Percentiles rank a stretch among this genome's conserved stretches.
phyloP scores from a whole-genome alignment of 768 basidiomycete genomes.

The Lanmaoa rubissima region DNA sequence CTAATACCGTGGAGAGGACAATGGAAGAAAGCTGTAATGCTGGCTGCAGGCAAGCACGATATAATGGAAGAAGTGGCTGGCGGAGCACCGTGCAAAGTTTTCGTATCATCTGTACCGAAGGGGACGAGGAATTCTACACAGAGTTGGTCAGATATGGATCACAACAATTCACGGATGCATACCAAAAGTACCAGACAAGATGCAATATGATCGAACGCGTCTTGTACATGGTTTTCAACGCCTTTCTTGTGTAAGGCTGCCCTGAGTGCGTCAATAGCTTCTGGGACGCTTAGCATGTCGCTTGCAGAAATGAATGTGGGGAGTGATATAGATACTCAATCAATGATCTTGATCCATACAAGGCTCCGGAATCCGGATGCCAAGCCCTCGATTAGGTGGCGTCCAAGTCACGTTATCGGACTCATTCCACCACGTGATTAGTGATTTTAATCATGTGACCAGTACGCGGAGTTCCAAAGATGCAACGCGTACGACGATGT shows the following conservation, averaged over 20 bases:
- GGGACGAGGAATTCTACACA: slow-evolving; percentile 38
- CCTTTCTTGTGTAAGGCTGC: slow-evolving; percentile 28
- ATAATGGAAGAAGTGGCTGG: slow-evolving; percentile 43
- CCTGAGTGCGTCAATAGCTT: slow-evolving; percentile 35
- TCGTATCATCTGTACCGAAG: slow-evolving; percentile 36
- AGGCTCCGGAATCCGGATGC: too few species aligned
- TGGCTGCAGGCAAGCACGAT: slow-evolving; percentile 36
- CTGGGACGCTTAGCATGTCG: slow-evolving; percentile 25
- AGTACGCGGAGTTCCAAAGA: slow-evolving; percentile 24
- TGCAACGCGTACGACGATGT: slow-evolving; percentile 14
- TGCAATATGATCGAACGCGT: slow-evolving; percentile 39
- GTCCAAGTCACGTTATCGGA: slow-evolving; percentile 5
- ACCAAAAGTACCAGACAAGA: slow-evolving; percentile 46
- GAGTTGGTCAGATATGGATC: not conserved
- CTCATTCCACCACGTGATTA: slow-evolving; percentile 19
- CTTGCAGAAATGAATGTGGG: too few species aligned
- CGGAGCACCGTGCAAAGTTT: slow-evolving; percentile 43
- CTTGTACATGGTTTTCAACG: slow-evolving; percentile 29
- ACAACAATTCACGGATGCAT: slow-evolving; percentile 19
- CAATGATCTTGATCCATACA: too few species aligned
- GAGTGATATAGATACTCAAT: too few species aligned
- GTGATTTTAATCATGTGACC: slow-evolving; percentile 32
- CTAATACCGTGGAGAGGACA: slow-evolving; percentile 41
- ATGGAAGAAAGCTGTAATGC: slow-evolving; percentile 42
- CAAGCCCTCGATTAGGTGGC: too few species aligned